phyloP scores from a whole-genome alignment of 2,329 filamentous ascomycete species.

The Curvularia eragrostidis region DNA sequence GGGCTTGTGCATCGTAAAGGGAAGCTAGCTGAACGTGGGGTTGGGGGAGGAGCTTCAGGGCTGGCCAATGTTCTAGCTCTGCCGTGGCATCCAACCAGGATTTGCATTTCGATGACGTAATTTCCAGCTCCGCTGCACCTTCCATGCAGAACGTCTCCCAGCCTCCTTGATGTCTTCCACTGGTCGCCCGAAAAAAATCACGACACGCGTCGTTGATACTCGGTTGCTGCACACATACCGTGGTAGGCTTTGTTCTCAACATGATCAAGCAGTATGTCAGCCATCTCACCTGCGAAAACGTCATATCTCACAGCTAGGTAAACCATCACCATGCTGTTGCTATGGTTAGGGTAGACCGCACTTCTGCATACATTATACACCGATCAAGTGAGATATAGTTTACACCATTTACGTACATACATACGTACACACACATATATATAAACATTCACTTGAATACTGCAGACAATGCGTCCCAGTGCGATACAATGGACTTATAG shows the following conservation, averaged over 20 bases:
- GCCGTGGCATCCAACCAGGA: background rate
- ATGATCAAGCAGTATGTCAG: background rate
- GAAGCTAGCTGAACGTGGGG: background rate
- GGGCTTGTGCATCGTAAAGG: background rate
- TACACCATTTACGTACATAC: background rate
- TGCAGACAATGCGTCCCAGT: background rate
- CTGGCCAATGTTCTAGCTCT: background rate
- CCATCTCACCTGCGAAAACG: background rate
- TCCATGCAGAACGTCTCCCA: background rate
- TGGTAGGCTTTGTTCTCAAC: conserved; percentile 4
- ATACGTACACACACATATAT: background rate
- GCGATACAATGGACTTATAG: background rate
- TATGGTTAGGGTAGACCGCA: background rate
- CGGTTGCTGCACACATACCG: background rate
- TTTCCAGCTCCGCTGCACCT: background rate
- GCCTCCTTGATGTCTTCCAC: background rate
- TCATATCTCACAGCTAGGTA: background rate
- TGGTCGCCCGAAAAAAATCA: background rate
- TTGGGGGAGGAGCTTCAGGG: background rate
- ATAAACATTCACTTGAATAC: background rate
- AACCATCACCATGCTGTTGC: background rate
- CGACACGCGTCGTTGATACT: background rate
- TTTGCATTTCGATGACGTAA: conserved; percentile 1
- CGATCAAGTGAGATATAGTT: background rate
- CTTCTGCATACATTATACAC: background rate